A percentile compares a stretch with the other conserved stretches of the same genome.
Evolutionary conservation across 2,329 filamentous ascomycete genomes (phyloP).

Genomic region (Fusarium citri): DNA sequence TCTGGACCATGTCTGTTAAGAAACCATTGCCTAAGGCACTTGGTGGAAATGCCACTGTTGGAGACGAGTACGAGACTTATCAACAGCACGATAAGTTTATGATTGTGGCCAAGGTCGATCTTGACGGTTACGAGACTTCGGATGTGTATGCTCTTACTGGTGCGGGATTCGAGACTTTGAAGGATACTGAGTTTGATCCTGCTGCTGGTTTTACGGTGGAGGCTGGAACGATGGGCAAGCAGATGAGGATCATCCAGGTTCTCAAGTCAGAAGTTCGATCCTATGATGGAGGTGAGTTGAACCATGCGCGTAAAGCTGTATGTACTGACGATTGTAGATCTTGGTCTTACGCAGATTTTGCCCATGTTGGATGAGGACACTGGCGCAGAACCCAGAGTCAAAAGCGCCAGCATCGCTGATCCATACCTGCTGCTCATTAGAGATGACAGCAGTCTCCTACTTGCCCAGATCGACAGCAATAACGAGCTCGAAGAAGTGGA

Average conservation of each 20-base stretch:
- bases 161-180: conserved; percentile 78
- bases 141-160: conserved; percentile 82
- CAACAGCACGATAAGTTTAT: conserved; percentile 81
- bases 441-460: conserved; percentile 82
- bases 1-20: conserved; percentile 84
- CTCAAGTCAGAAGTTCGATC: conserved; percentile 87
- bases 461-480: conserved; percentile 80
- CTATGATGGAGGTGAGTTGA: conserved; percentile 83
- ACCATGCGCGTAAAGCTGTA: neutral
- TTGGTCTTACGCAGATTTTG: conserved; percentile 89
- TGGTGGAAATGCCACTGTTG: conserved; percentile 61
- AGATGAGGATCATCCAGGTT: conserved; percentile 87
- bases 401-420: conserved; percentile 86
- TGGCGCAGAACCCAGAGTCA: conserved; percentile 80
- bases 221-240: conserved; percentile 83
- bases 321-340: conserved; percentile 65
- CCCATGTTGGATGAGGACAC: conserved; percentile 93
- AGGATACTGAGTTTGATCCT: conserved; percentile 90
- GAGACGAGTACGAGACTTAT: conserved; percentile 67
- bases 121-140: conserved; percentile 79
- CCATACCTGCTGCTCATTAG: conserved; percentile 86
- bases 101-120: conserved; percentile 79
- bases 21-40: conserved; percentile 73
- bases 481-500: conserved; percentile 88
- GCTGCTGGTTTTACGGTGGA: conserved; percentile 89